These are phyloP conservation scores for Acer negundo DNA, from an alignment of 345 rosid genomes.

Conservation along the genomic window DNA sequence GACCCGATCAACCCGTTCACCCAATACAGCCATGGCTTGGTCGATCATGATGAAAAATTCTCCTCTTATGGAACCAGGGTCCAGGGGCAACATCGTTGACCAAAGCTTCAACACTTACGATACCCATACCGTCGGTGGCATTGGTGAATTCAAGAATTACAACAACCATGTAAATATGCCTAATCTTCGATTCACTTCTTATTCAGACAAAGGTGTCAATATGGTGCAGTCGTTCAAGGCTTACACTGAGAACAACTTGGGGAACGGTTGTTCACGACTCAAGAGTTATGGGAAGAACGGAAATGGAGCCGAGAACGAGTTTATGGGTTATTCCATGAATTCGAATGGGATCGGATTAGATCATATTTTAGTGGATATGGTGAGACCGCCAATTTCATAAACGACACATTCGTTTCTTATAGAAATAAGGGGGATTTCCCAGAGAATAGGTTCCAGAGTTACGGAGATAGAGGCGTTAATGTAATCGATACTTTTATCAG, in stretches of 20 bases:
- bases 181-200: conserved; percentile 55
- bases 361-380: conserved; percentile 67
- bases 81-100: conserved; percentile 53
- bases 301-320: conserved; percentile 55
- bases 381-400: conserved; percentile 50
- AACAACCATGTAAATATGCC: conserved; percentile 55
- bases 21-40: conserved; percentile 51
- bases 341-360: conserved; percentile 58
- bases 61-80: conserved; percentile 43
- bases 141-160: conserved; percentile 62
- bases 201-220: conserved; percentile 49
- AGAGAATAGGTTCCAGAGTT: conserved; percentile 57
- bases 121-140: conserved; percentile 55
- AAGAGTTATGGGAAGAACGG: conserved; percentile 72
- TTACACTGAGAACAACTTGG: conserved; percentile 59
- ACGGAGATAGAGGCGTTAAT: conserved; percentile 51
- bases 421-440: conserved; percentile 66
- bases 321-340: conserved; percentile 49
- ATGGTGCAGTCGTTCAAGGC: conserved; percentile 50
- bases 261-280: conserved; percentile 53
- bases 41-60: conserved; percentile 44
- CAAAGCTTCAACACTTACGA: conserved; percentile 81
- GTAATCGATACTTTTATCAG: conserved; percentile 44
- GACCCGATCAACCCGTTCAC: conserved; percentile 42
- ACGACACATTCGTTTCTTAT: conserved; percentile 66